Conservation (phyloP, 257 asterid genomes). For the Handroanthus guayacan region DNA sequence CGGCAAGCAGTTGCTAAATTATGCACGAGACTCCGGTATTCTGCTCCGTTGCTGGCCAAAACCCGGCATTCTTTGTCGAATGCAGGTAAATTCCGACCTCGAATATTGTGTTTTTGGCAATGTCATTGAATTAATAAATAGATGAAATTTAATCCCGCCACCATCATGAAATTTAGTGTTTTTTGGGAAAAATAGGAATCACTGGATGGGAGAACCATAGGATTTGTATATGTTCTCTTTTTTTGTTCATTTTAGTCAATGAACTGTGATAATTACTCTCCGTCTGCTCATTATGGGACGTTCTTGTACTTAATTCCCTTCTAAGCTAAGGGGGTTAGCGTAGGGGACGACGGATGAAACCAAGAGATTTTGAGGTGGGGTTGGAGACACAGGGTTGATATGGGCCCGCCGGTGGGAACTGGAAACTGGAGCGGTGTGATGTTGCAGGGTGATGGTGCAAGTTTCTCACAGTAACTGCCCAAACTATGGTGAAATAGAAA, state of each 20-base stretch:
- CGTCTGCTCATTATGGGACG: background rate
- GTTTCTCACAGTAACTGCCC: background rate
- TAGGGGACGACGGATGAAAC: background rate
- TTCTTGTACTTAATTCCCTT: background rate
- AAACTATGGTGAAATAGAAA: background rate
- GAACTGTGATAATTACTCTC: background rate
- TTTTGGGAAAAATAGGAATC: background rate
- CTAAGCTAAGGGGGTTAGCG: background rate
- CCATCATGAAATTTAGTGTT: background rate
- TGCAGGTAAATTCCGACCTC: conserved; percentile 50
- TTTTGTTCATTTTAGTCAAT: background rate
- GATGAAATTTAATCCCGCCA: background rate
- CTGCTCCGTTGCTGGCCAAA: conserved; percentile 38
- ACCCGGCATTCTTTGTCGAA: conserved; percentile 34
- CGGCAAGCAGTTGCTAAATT: conserved; percentile 54
- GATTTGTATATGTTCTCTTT: background rate
- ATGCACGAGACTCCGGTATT: conserved; percentile 43
- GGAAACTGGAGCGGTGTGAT: background rate
- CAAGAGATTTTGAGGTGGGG: background rate
- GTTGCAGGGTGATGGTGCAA: background rate
- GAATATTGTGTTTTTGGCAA: background rate
- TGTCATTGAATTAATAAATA: background rate
- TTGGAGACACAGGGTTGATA: background rate
- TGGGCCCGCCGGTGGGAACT: background rate
- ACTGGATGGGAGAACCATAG: background rate